Evolutionary conservation across 2,329 filamentous ascomycete species (phyloP).

Genomic region (Coleophoma cylindrospora): DNA sequence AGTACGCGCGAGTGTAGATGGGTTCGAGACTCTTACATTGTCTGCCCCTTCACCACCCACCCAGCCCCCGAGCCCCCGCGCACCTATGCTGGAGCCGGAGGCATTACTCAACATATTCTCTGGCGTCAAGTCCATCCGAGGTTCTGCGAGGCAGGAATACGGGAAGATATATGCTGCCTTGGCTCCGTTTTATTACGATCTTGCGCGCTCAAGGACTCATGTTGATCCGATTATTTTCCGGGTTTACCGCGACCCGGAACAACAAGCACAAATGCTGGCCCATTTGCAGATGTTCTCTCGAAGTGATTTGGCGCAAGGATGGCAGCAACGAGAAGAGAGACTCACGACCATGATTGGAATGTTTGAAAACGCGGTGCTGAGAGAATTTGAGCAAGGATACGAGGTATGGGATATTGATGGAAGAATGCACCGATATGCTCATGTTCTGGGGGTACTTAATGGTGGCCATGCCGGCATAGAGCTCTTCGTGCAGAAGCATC

Average conservation of each 20-base stretch:
- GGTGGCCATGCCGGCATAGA: constrained; percentile 76
- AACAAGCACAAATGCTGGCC: constrained; percentile 83
- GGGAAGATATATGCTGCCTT: constrained; percentile 86
- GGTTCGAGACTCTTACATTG: constrained; percentile 74
- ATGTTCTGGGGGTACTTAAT: constrained; percentile 78
- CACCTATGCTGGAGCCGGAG: constrained; percentile 51
- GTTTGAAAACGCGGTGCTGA: constrained; percentile 85
- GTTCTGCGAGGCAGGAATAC: constrained; percentile 83
- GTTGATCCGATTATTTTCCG: constrained; percentile 81
- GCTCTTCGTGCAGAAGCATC: constrained; percentile 83
- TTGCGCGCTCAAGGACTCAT: constrained; percentile 66
- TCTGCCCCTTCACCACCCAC: constrained; percentile 27
- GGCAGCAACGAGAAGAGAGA: constrained; percentile 64
- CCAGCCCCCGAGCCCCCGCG: constrained; percentile 21
- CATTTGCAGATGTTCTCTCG: constrained; percentile 75
- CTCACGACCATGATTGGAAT: constrained; percentile 70
- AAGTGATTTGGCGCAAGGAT: constrained; percentile 76
- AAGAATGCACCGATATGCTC: constrained; percentile 82
- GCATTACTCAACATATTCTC: constrained; percentile 66
- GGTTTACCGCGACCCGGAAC: constrained; percentile 80
- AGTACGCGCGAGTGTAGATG: constrained; percentile 46
- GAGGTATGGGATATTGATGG: constrained; percentile 85
- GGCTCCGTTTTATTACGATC: constrained; percentile 82
- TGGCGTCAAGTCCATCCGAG: constrained; percentile 71
- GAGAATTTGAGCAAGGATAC: constrained; percentile 91